phyloP scores from a whole-genome alignment of 768 basidiomycete species.

The Wakefieldia striispora region DNA sequence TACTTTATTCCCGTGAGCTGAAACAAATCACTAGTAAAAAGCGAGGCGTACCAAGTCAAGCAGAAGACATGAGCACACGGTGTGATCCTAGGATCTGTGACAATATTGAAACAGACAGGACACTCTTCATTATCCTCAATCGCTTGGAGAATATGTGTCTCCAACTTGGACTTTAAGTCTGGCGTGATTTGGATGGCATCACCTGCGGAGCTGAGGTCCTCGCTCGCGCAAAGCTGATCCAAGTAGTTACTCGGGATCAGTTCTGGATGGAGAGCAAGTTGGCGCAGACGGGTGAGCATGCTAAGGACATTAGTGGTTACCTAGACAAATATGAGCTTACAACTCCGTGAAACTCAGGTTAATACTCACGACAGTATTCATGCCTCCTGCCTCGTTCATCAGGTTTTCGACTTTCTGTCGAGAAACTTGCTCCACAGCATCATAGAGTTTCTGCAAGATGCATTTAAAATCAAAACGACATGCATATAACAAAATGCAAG shows the following conservation, averaged over 20 bases:
- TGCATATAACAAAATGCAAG: too few species aligned
- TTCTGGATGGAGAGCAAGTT: conserved; percentile 76
- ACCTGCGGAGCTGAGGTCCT: conserved; percentile 24
- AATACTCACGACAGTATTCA: conserved; percentile 40
- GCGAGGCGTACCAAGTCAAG: conserved; percentile 52
- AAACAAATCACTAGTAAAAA: not conserved
- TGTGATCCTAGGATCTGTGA: conserved; percentile 70
- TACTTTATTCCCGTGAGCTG: conserved; percentile 39
- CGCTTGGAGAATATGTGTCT: conserved; percentile 55
- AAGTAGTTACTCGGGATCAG: conserved; percentile 71
- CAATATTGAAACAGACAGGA: conserved; percentile 64
- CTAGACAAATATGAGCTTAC: conserved; percentile 34
- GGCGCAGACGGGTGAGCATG: conserved; percentile 84
- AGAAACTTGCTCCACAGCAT: conserved; percentile 63
- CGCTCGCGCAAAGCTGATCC: conserved; percentile 48
- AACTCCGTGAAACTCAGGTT: not conserved
- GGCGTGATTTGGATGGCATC: conserved; percentile 44
- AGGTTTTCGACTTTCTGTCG: conserved; percentile 58
- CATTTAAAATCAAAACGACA: not conserved
- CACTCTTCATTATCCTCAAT: conserved; percentile 86
- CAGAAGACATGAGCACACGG: conserved; percentile 74
- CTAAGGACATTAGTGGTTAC: conserved; percentile 69
- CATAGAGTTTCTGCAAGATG: conserved; percentile 54
- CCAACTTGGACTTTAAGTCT: conserved; percentile 54
- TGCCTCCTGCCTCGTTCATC: conserved; percentile 40